Evolutionary conservation across 768 basidiomycete genomes (phyloP).

Genomic region (Galerina marginata): DNA sequence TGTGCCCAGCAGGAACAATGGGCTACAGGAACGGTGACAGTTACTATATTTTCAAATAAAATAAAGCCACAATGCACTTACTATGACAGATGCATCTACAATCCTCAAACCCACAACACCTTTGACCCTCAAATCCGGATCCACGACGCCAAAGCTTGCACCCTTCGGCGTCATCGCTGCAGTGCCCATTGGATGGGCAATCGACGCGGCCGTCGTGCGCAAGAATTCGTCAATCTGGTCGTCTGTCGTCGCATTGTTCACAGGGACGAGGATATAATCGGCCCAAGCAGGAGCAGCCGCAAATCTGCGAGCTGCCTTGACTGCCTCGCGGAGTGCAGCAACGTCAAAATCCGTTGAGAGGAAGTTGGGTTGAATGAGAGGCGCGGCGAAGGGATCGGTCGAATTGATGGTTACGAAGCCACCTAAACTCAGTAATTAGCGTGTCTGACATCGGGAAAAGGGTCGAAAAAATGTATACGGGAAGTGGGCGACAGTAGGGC

Average conservation of each 20-base stretch:
- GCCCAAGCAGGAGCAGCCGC: conserved; percentile 30
- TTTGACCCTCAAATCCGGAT: conserved; percentile 40
- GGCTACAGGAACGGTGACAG: conserved; percentile 12
- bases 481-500: conserved; percentile 31
- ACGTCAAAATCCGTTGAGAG: conserved; percentile 36
- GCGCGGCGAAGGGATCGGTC: conserved; percentile 45
- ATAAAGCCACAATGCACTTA: conserved; percentile 16
- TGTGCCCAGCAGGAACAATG: conserved; percentile 31
- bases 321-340: conserved; percentile 29
- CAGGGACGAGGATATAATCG: conserved; percentile 27
- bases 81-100: conserved; percentile 41
- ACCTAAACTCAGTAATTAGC: conserved; percentile 20
- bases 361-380: conserved; percentile 55
- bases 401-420: conserved; percentile 42
- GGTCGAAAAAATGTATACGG: conserved; percentile 22
- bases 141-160: conserved; percentile 35
- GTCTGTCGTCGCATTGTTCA: conserved; percentile 28
- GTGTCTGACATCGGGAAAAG: background rate
- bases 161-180: conserved; percentile 31
- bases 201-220: conserved; percentile 19
- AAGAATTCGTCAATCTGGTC: conserved; percentile 28
- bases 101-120: conserved; percentile 36
- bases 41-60: background rate
- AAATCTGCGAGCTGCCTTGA: conserved; percentile 28
- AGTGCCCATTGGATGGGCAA: conserved; percentile 36